Conservation (phyloP, 2,329 filamentous ascomycete genomes). For the Trichoderma semiorbis region DNA sequence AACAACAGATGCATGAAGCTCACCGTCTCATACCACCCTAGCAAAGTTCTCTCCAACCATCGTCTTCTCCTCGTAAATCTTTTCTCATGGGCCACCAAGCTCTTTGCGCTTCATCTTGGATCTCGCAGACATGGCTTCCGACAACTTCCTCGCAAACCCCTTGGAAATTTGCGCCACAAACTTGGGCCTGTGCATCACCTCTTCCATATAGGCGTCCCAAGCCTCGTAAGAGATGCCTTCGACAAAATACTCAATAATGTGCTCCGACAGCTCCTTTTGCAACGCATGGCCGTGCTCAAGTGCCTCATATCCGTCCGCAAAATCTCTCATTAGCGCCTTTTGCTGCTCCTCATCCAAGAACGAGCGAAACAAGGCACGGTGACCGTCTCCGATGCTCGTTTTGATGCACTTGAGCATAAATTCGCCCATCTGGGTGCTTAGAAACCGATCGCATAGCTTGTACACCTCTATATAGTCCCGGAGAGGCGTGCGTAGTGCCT, state of each 20-base stretch:
- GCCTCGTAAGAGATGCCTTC: constrained; percentile 30
- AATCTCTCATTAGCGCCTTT: constrained; percentile 31
- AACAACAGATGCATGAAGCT: neutral
- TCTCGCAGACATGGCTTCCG: constrained; percentile 20
- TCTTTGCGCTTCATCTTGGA: constrained; percentile 32
- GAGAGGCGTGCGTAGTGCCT: constrained; percentile 27
- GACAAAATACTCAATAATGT: constrained; percentile 33
- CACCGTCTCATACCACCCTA: neutral
- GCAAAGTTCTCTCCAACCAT: neutral
- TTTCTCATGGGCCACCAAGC: constrained; percentile 23
- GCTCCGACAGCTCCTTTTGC: constrained; percentile 25
- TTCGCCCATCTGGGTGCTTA: constrained; percentile 29
- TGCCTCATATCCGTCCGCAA: constrained; percentile 36
- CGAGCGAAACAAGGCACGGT: constrained; percentile 32
- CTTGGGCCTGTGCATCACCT: constrained; percentile 27
- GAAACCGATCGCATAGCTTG: constrained; percentile 37
- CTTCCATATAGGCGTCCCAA: constrained; percentile 27
- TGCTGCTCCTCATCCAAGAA: constrained; percentile 28
- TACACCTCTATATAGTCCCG: constrained; percentile 35
- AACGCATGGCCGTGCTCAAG: constrained; percentile 24
- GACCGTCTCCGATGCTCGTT: constrained; percentile 31
- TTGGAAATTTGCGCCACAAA: constrained; percentile 33
- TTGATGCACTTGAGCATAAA: constrained; percentile 32
- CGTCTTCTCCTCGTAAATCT: neutral
- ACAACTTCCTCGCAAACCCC: constrained; percentile 32